A percentile compares a stretch with the other conserved stretches of the same genome.
phyloP scores from a whole-genome alignment of 495 filamentous ascomycete species.

The Viridothelium virens region DNA sequence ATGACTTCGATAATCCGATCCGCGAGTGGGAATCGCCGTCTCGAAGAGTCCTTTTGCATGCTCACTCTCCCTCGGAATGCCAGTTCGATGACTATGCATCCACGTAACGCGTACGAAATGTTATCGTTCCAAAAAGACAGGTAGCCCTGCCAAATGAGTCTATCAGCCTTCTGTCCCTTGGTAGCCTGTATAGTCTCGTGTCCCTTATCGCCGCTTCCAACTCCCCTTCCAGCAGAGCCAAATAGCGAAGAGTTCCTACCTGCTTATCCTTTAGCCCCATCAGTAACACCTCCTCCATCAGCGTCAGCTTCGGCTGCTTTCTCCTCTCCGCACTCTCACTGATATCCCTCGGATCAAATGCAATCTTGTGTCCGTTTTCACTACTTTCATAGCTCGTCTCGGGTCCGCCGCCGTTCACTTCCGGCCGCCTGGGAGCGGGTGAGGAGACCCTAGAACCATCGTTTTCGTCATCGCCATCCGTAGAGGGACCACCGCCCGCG shows the following conservation, averaged over 20 bases:
- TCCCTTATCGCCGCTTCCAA: neutral
- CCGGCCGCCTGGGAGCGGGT: slow-evolving; percentile 52
- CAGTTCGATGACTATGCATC: slow-evolving; percentile 95
- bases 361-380: slow-evolving; percentile 98
- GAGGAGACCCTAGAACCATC: slow-evolving; percentile 61
- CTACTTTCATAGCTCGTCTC: slow-evolving; percentile 88
- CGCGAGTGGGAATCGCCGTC: slow-evolving; percentile 82
- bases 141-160: slow-evolving; percentile 60
- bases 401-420: slow-evolving; percentile 56
- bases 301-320: slow-evolving; percentile 94
- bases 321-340: slow-evolving; percentile 92
- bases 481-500: slow-evolving; percentile 52
- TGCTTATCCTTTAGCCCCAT: slow-evolving; percentile 98
- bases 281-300: slow-evolving; percentile 96
- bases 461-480: slow-evolving; percentile 46
- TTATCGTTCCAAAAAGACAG: slow-evolving; percentile 99
- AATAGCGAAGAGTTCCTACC: slow-evolving; percentile 44
- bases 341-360: slow-evolving; percentile 93
- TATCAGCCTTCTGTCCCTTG: slow-evolving; percentile 14
- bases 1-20: slow-evolving; percentile 93
- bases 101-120: slow-evolving; percentile 93
- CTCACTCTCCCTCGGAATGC: slow-evolving; percentile 92
- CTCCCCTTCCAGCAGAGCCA: neutral
- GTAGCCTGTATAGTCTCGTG: neutral
- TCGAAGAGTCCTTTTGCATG: slow-evolving; percentile 95